A percentile compares a stretch with the other conserved stretches of the same genome.
phyloP scores from a whole-genome alignment of 139 green algal species.

The Bryopsis sp. region DNA sequence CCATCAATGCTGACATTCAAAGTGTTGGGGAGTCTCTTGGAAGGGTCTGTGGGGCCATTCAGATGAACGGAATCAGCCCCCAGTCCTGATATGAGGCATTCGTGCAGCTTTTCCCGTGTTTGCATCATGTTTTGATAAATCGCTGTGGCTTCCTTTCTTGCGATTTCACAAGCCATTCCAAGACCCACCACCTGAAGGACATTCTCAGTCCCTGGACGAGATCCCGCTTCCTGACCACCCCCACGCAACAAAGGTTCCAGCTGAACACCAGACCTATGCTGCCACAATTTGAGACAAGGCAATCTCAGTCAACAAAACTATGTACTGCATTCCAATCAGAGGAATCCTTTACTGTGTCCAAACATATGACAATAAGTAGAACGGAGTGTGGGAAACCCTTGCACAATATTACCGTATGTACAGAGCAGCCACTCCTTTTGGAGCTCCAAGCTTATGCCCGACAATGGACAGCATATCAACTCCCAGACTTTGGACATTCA shows the following conservation, averaged over 20 bases:
- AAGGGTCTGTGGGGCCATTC: background rate
- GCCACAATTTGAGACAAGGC: background rate
- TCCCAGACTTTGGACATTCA: background rate
- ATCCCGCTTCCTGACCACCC: constrained; percentile 38
- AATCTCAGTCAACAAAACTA: too few relatives aligned
- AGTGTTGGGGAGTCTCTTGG: background rate
- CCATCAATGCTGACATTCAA: background rate
- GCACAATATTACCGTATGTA: constrained; percentile 50
- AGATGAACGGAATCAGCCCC: background rate
- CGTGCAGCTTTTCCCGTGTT: background rate
- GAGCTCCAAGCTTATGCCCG: constrained; percentile 76
- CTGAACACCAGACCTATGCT: constrained; percentile 15
- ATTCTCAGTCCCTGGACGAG: constrained; percentile 62
- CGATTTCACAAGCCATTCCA: constrained; percentile 54
- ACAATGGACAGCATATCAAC: constrained; percentile 62
- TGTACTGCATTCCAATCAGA: background rate
- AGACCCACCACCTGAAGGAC: constrained; percentile 56
- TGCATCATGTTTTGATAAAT: background rate
- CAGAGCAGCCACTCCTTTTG: constrained; percentile 74
- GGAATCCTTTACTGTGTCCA: background rate
- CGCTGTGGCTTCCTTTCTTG: constrained; percentile 25
- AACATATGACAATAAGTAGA: background rate
- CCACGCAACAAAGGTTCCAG: constrained; percentile 45
- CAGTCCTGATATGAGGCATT: constrained; percentile 1
- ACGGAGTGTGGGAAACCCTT: background rate